Percentiles rank a stretch among this genome's conserved stretches.
Conservation (phyloP, 371 early-diverging fungal genomes). For the Nosema muscidifuracis region DNA sequence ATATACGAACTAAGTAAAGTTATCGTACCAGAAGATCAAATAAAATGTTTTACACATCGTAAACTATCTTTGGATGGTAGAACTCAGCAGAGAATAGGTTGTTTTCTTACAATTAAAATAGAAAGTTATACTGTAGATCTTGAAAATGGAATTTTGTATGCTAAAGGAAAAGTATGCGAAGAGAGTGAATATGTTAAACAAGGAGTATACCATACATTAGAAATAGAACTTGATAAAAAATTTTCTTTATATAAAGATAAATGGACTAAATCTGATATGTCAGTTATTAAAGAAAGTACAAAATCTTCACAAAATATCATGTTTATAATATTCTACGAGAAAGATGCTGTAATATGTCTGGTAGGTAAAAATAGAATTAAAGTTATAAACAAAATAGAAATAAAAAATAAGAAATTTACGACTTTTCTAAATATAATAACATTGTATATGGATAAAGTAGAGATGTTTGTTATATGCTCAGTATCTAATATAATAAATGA, state of each 20-base stretch:
- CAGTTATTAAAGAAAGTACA: slow-evolving; percentile 39
- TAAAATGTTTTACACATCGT: slow-evolving; percentile 53
- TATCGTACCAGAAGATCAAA: slow-evolving; percentile 48
- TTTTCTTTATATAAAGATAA: slow-evolving; percentile 54
- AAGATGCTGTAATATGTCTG: slow-evolving; percentile 45
- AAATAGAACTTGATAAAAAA: slow-evolving; percentile 50
- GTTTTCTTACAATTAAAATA: slow-evolving; percentile 54
- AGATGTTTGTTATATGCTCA: slow-evolving; percentile 42
- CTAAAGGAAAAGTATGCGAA: slow-evolving; percentile 57
- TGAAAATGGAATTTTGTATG: slow-evolving; percentile 51
- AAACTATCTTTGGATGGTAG: slow-evolving; percentile 55
- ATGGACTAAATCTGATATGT: slow-evolving; percentile 33
- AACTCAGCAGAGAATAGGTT: slow-evolving; percentile 47
- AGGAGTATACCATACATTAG: slow-evolving; percentile 60
- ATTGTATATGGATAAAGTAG: slow-evolving; percentile 19
- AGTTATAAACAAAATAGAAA: slow-evolving; percentile 41
- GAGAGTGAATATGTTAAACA: slow-evolving; percentile 59
- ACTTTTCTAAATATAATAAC: slow-evolving; percentile 34
- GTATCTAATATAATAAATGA: slow-evolving; percentile 23
- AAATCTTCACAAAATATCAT: slow-evolving; percentile 44
- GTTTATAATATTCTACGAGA: slow-evolving; percentile 58
- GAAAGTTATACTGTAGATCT: slow-evolving; percentile 54
- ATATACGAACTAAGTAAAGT: slow-evolving; percentile 57
- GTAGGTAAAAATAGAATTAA: slow-evolving; percentile 37
- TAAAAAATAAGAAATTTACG: slow-evolving; percentile 52